phyloP scores from a whole-genome alignment of 176 grass and related monocot genomes.

The Calamus simplicifolius region DNA sequence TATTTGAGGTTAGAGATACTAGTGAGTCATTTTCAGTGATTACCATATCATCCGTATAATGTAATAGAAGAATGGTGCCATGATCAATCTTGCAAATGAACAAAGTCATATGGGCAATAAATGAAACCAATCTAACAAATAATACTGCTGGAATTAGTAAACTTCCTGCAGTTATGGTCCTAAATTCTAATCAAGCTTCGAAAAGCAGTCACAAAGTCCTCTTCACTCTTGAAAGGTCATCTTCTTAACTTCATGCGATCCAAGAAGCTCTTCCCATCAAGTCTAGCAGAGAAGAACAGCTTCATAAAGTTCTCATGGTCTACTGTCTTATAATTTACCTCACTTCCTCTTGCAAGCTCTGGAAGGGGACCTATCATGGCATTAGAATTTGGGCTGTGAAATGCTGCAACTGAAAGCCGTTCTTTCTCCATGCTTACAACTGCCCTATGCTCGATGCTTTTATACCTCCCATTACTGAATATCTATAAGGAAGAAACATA shows the following conservation, averaged over 20 bases:
- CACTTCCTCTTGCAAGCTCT: conserved; percentile 22
- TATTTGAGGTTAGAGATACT: not conserved
- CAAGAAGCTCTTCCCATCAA: conserved; percentile 53
- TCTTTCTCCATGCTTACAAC: conserved; percentile 23
- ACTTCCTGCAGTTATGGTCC: not conserved
- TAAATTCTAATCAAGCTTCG: too few relatives aligned
- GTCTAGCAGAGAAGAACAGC: conserved; percentile 35
- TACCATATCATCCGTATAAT: not conserved
- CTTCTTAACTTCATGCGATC: conserved; percentile 40
- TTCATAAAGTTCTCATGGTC: conserved; percentile 33
- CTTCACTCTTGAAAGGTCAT: too few relatives aligned
- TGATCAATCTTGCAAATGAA: not conserved
- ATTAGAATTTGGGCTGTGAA: conserved; percentile 29
- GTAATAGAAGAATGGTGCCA: not conserved
- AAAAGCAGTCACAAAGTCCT: too few relatives aligned
- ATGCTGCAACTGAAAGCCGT: conserved; percentile 42
- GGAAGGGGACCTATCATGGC: conserved; percentile 22
- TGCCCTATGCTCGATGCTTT: conserved; percentile 52
- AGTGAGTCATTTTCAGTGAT: not conserved
- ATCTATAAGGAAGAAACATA: conserved; percentile 16
- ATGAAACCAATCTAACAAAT: not conserved
- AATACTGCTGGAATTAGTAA: not conserved
- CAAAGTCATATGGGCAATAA: not conserved
- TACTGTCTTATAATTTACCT: conserved; percentile 19
- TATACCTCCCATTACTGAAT: conserved; percentile 40